Evolutionary conservation across 2,329 filamentous ascomycete species (phyloP).

Genomic region (Claviceps paspali): DNA sequence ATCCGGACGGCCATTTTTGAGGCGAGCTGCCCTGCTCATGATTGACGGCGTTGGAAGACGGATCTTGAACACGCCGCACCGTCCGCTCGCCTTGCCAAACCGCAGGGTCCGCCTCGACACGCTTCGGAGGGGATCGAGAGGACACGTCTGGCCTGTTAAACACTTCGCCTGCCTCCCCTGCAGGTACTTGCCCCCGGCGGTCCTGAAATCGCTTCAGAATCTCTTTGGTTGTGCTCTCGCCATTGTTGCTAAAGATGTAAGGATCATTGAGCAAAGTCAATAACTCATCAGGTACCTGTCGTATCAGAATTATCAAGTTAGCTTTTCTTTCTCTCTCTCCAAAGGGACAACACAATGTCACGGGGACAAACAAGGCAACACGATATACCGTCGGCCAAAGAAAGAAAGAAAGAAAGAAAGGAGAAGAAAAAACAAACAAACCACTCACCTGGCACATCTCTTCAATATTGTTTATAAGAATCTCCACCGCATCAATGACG

Average conservation of each 20-base stretch:
- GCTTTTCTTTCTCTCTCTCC: too few relatives aligned
- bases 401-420: too few relatives aligned
- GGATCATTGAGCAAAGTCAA: slow-evolving; percentile 75
- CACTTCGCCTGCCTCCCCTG: slow-evolving; percentile 42
- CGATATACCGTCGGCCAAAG: too few relatives aligned
- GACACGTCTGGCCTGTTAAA: slow-evolving; percentile 43
- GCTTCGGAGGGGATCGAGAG: slow-evolving; percentile 35
- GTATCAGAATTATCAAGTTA: neutral
- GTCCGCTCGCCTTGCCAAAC: slow-evolving; percentile 73
- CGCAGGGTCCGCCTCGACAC: slow-evolving; percentile 78
- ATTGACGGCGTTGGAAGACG: slow-evolving; percentile 25
- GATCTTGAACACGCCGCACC: slow-evolving; percentile 60
- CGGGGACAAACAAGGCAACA: too few relatives aligned
- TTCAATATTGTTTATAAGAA: slow-evolving; percentile 83
- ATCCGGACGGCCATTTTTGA: slow-evolving; percentile 29
- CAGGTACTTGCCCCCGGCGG: slow-evolving; percentile 45
- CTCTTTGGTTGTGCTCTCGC: slow-evolving; percentile 91
- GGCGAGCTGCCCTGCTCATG: slow-evolving; percentile 31
- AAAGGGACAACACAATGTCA: too few relatives aligned
- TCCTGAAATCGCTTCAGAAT: slow-evolving; percentile 89
- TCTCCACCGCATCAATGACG: slow-evolving; percentile 84
- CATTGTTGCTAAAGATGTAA: slow-evolving; percentile 61
- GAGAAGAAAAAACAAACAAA: neutral
- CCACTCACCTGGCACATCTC: slow-evolving; percentile 84
- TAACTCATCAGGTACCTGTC: slow-evolving; percentile 89